Percentiles rank a stretch among this genome's conserved stretches.
phyloP scores from a whole-genome alignment of 495 filamentous ascomycete genomes.

The Trichocladium antarcticum region DNA sequence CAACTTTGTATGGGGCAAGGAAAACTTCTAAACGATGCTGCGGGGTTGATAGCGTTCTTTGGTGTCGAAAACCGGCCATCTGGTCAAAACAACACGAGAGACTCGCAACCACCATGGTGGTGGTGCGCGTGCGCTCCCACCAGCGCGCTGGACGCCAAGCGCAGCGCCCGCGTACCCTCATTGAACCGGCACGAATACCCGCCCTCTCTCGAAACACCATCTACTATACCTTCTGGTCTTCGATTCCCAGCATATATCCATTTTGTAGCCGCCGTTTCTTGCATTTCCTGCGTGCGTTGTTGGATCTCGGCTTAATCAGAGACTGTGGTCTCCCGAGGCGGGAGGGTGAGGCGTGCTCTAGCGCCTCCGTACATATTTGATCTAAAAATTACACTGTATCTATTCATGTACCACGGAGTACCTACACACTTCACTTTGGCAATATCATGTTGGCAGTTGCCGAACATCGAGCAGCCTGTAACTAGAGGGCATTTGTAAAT shows the following conservation, averaged over 20 bases:
- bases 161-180: background rate
- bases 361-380: constrained; percentile 1
- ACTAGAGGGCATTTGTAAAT: no score
- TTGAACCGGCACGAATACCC: background rate
- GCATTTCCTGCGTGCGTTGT: background rate
- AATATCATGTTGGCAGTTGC: no score
- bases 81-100: background rate
- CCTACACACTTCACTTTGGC: no score
- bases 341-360: background rate
- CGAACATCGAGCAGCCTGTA: no score
- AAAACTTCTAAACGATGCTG: constrained; percentile 57
- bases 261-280: background rate
- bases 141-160: constrained; percentile 13
- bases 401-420: no score
- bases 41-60: background rate
- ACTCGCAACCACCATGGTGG: background rate
- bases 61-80: background rate
- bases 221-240: background rate
- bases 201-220: background rate
- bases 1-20: constrained; percentile 62
- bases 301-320: background rate
- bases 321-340: background rate
- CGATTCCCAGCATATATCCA: background rate
- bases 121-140: background rate
- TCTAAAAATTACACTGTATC: background rate